A percentile compares a stretch with the other conserved stretches of the same genome.
Evolutionary conservation across 768 basidiomycete species (phyloP).

Genomic region (Amanita fuliginea): DNA sequence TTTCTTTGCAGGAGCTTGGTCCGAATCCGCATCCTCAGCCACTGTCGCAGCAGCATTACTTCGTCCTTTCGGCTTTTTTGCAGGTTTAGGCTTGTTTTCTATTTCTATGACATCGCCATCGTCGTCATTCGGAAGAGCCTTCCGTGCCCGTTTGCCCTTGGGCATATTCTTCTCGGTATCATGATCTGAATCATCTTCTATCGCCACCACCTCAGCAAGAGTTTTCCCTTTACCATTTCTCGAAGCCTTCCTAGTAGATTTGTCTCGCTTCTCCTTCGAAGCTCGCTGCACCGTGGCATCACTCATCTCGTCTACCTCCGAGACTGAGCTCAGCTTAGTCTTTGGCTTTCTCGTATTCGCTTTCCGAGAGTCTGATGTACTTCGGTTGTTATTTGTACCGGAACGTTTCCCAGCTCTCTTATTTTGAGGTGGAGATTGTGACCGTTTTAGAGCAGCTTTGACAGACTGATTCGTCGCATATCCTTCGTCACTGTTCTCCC

Average conservation of each 20-base stretch:
- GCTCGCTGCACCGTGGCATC: conserved; percentile 5
- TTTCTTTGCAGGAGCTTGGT: conserved; percentile 38
- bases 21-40: not conserved
- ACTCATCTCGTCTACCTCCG: conserved; percentile 12
- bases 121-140: not conserved
- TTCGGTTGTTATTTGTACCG: conserved; percentile 6
- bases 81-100: not conserved
- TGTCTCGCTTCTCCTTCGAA: not conserved
- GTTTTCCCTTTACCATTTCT: conserved; percentile 20
- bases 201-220: conserved; percentile 7
- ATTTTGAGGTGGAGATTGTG: not conserved
- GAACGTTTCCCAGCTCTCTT: conserved; percentile 5
- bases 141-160: conserved; percentile 1
- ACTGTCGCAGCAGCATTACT: not conserved
- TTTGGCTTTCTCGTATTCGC: not conserved
- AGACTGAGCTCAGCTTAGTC: not conserved
- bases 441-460: not conserved
- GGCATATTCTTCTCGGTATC: not conserved
- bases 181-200: not conserved
- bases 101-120: not conserved
- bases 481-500: not conserved
- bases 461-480: not conserved
- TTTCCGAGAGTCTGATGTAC: conserved; percentile 1
- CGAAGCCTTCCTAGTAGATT: conserved; percentile 1
- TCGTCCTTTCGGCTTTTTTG: conserved; percentile 10